phyloP scores from a whole-genome alignment of 164 flowering plant species.

The Piper longum region DNA sequence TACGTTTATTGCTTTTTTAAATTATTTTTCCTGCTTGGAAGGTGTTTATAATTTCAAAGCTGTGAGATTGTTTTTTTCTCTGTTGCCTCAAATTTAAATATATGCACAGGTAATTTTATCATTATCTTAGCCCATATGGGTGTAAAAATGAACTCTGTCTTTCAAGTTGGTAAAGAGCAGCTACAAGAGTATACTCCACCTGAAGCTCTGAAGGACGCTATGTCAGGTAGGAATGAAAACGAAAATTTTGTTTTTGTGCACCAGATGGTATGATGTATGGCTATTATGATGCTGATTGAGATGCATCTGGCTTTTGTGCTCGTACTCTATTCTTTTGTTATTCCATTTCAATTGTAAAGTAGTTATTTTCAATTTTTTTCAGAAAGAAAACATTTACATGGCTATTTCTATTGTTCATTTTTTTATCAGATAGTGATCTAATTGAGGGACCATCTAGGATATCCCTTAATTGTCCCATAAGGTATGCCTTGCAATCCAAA shows the following conservation, averaged over 20 bases:
- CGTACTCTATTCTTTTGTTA: background rate
- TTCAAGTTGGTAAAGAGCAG: background rate
- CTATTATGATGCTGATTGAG: background rate
- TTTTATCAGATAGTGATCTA: slow-evolving; percentile 51
- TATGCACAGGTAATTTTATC: slow-evolving; percentile 42
- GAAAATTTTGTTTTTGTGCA: background rate
- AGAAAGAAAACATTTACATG: background rate
- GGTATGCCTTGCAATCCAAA: slow-evolving; percentile 25
- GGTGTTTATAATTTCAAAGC: background rate
- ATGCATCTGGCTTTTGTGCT: background rate
- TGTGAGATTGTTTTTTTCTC: background rate
- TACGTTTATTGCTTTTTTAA: slow-evolving; percentile 5
- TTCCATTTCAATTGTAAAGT: background rate
- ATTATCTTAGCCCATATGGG: slow-evolving; percentile 51
- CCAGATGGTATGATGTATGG: background rate
- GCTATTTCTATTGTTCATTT: background rate
- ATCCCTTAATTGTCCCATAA: slow-evolving; percentile 87
- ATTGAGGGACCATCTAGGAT: slow-evolving; percentile 79
- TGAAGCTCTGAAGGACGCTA: slow-evolving; percentile 8
- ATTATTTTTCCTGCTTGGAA: too few relatives aligned
- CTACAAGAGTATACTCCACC: slow-evolving; percentile 55
- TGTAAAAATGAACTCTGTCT: slow-evolving; percentile 19
- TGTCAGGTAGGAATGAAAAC: slow-evolving; percentile 31
- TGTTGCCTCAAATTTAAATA: background rate
- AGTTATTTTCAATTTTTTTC: background rate